Conservation (phyloP, 2,329 filamentous ascomycete species). For the Aspergillus tanneri region DNA sequence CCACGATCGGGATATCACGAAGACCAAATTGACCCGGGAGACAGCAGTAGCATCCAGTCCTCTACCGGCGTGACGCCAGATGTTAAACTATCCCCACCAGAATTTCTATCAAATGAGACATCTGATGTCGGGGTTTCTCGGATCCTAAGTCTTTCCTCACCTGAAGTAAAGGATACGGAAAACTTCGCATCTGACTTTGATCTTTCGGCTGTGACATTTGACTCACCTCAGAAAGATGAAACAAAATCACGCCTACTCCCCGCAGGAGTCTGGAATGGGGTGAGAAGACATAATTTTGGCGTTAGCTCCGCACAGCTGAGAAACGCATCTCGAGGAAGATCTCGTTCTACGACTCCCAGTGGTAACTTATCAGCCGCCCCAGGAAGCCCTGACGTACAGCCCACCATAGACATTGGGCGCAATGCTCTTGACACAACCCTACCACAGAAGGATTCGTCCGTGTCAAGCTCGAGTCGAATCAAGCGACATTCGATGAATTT, state of each 20-base stretch:
- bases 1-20: neutral
- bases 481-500: neutral
- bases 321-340: neutral
- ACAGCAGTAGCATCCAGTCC: neutral
- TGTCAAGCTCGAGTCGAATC: neutral
- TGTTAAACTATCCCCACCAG: neutral
- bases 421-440: neutral
- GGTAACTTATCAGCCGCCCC: neutral
- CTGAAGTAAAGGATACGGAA: neutral
- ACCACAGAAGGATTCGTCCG: neutral
- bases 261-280: neutral
- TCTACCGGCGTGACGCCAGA: neutral
- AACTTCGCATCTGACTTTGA: neutral
- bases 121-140: neutral
- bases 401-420: neutral
- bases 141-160: too few species aligned
- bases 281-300: neutral
- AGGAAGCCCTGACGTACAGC: neutral
- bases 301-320: neutral
- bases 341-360: neutral
- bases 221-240: neutral
- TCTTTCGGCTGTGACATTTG: neutral
- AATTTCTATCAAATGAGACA: neutral
- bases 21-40: neutral
- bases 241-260: neutral